These are phyloP conservation scores for Cladophialophora psammophila DNA, from an alignment of 2,329 filamentous ascomycete species.

Conservation along the genomic window DNA sequence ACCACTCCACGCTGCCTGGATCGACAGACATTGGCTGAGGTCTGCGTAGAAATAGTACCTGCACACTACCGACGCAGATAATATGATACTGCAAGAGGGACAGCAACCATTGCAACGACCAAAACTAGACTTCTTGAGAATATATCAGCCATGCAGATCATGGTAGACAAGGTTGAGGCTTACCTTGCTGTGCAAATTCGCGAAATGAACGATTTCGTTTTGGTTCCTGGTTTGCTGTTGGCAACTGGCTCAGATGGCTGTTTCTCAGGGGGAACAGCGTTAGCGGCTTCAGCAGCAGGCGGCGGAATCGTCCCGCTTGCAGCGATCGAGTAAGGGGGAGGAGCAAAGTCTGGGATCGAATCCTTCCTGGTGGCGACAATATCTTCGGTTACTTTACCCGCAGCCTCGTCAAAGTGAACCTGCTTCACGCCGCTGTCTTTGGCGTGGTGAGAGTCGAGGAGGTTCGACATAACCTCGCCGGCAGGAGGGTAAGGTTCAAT, in stretches of 20 bases:
- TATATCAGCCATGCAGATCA: slow-evolving; percentile 7
- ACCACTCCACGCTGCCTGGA: not conserved
- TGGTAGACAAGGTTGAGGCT: not conserved
- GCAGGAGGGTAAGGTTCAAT: slow-evolving; percentile 1
- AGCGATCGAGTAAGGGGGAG: slow-evolving; percentile 31
- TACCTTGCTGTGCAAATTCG: slow-evolving; percentile 22
- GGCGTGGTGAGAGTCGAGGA: not conserved
- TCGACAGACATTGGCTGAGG: not conserved
- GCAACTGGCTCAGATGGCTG: not conserved
- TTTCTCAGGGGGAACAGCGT: slow-evolving; percentile 4
- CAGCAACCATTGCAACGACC: slow-evolving; percentile 26
- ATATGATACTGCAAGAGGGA: slow-evolving; percentile 30
- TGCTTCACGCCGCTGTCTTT: slow-evolving; percentile 2
- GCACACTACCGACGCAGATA: slow-evolving; percentile 27
- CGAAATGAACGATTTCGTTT: slow-evolving; percentile 20
- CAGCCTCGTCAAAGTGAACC: not conserved
- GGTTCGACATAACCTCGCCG: not conserved
- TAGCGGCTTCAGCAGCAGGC: not conserved
- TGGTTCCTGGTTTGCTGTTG: slow-evolving; percentile 12
- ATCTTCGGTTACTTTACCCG: slow-evolving; percentile 2
- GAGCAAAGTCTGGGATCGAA: slow-evolving; percentile 34
- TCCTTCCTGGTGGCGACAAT: slow-evolving; percentile 23
- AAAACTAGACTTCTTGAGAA: slow-evolving; percentile 20
- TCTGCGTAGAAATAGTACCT: not conserved
- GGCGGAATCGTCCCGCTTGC: not conserved